phyloP scores from a whole-genome alignment of 495 filamentous ascomycete genomes.

The Letharia lupina region DNA sequence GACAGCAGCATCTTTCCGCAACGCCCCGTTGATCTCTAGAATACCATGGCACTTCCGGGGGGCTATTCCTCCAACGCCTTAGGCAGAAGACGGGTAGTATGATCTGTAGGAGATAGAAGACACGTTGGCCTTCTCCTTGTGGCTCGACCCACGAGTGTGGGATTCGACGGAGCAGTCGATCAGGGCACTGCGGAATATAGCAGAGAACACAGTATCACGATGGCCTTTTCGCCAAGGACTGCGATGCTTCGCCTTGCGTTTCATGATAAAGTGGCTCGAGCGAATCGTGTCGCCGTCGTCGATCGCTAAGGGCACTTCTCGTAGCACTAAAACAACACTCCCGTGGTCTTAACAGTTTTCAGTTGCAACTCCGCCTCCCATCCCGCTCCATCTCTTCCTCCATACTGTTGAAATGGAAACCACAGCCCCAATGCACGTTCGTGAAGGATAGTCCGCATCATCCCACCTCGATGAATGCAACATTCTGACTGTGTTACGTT shows the following conservation, averaged over 20 bases:
- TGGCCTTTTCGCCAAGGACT: not conserved
- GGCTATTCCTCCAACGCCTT: too few relatives aligned
- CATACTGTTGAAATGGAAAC: not conserved
- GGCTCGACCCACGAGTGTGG: not conserved
- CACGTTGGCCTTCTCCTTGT: not conserved
- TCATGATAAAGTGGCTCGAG: not conserved
- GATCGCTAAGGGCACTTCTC: not conserved
- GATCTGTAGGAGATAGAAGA: not conserved
- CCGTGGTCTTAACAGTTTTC: not conserved
- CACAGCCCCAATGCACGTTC: not conserved
- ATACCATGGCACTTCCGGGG: too few relatives aligned
- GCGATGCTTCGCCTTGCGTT: not conserved
- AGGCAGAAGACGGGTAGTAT: not conserved
- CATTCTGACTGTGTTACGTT: not conserved
- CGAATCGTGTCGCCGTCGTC: not conserved
- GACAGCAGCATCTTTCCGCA: too few relatives aligned
- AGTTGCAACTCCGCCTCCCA: not conserved
- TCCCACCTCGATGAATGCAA: not conserved
- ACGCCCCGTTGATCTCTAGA: too few relatives aligned
- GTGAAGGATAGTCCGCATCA: not conserved
- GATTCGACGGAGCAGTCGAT: not conserved
- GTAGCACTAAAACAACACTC: not conserved
- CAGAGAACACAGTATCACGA: not conserved
- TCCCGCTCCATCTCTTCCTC: not conserved
- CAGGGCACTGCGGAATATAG: not conserved